These are phyloP conservation scores for Aspergillus sparsus DNA, from an alignment of 495 filamentous ascomycete species.

Conservation along the genomic window DNA sequence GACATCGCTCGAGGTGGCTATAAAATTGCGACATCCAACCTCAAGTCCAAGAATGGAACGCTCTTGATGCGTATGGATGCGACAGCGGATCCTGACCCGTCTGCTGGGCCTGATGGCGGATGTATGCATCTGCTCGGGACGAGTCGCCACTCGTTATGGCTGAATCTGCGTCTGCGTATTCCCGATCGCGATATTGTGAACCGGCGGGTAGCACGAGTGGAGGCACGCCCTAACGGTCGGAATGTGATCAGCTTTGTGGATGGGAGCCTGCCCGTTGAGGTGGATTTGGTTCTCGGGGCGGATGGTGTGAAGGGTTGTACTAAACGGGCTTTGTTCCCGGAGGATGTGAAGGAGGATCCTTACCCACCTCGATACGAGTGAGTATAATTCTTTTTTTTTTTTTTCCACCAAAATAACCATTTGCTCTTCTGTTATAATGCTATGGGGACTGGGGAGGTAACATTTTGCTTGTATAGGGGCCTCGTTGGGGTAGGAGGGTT, in stretches of 20 bases:
- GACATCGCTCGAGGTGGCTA: slow-evolving; percentile 42
- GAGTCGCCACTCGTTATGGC: slow-evolving; percentile 42
- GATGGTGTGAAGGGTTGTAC: slow-evolving; percentile 59
- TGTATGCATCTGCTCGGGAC: slow-evolving; percentile 35
- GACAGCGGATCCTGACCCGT: slow-evolving; percentile 7
- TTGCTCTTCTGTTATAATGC: not conserved
- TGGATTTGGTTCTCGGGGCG: slow-evolving; percentile 60
- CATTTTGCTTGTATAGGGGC: slow-evolving; percentile 32
- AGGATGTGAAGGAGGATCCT: slow-evolving; percentile 28
- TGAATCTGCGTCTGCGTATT: slow-evolving; percentile 31
- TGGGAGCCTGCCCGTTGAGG: slow-evolving; percentile 35
- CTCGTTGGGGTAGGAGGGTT: slow-evolving; percentile 58
- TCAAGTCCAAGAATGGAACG: slow-evolving; percentile 43
- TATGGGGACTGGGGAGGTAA: not conserved
- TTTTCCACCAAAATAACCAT: not conserved
- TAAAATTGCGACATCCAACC: slow-evolving; percentile 31
- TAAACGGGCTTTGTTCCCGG: slow-evolving; percentile 47
- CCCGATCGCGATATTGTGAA: slow-evolving; percentile 35
- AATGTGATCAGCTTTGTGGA: slow-evolving; percentile 36
- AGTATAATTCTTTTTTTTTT: not conserved
- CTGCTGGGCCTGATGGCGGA: slow-evolving; percentile 7
- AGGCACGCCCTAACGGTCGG: slow-evolving; percentile 20
- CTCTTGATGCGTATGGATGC: slow-evolving; percentile 30
- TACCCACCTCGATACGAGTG: slow-evolving; percentile 45
- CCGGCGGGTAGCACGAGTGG: slow-evolving; percentile 30